Percentiles rank a stretch among this genome's conserved stretches.
These are phyloP conservation scores for Calonectria hawksworthii DNA, from an alignment of 2,329 filamentous ascomycete genomes.

Conservation along the genomic window DNA sequence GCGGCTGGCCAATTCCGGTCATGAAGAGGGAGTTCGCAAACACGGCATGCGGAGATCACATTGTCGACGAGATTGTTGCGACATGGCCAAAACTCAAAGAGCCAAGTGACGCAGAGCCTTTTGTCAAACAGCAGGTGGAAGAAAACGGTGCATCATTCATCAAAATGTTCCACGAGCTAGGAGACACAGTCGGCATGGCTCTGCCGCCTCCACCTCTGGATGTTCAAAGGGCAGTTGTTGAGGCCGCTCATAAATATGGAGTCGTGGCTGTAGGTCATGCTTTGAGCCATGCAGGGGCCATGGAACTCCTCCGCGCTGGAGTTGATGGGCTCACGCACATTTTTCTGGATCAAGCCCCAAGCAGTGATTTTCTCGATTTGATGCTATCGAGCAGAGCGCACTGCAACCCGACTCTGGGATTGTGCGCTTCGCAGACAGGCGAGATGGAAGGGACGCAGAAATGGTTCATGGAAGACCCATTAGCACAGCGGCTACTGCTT, in stretches of 20 bases:
- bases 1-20: neutral
- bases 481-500: neutral
- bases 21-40: neutral
- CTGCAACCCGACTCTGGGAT: neutral
- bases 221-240: neutral
- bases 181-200: neutral
- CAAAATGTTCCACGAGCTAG: slow-evolving; percentile 5
- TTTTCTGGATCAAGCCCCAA: neutral
- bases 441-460: neutral
- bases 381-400: neutral
- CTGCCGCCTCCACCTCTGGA: neutral
- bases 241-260: neutral
- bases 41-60: neutral
- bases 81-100: neutral
- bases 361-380: neutral
- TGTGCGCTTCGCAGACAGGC: neutral
- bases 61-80: neutral
- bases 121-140: neutral
- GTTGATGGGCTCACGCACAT: neutral
- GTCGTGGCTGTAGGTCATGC: neutral
- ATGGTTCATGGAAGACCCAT: neutral
- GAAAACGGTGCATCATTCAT: slow-evolving; percentile 1
- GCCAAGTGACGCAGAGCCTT: neutral
- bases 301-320: neutral
- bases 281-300: neutral